These are phyloP conservation scores for Datisca glomerata DNA, from an alignment of 306 rosid species.

Conservation along the genomic window DNA sequence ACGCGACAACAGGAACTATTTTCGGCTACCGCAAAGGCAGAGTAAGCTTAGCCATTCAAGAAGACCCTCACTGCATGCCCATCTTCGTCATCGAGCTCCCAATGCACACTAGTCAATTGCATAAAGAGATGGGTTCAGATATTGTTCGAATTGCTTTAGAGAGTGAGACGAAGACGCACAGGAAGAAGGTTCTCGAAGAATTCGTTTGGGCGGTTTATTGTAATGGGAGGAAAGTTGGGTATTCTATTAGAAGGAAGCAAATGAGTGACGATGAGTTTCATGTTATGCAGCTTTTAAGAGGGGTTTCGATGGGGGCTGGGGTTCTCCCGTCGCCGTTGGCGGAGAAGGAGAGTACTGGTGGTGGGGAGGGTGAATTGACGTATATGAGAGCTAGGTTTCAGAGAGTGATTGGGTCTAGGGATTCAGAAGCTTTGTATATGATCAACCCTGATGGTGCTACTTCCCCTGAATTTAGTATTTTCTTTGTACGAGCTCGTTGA, in stretches of 20 bases:
- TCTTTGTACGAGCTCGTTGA: conserved; percentile 67
- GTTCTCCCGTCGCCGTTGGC: conserved; percentile 51
- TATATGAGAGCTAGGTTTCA: conserved; percentile 83
- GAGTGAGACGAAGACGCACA: conserved; percentile 69
- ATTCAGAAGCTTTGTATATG: conserved; percentile 81
- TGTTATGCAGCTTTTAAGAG: conserved; percentile 84
- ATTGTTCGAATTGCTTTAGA: conserved; percentile 77
- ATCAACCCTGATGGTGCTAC: conserved; percentile 77
- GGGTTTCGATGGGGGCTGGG: conserved; percentile 98
- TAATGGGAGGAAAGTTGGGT: conserved; percentile 82
- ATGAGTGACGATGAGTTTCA: conserved; percentile 80
- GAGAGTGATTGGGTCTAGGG: conserved; percentile 78
- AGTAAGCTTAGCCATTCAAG: conserved; percentile 79
- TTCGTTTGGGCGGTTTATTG: conserved; percentile 89
- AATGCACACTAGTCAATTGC: conserved; percentile 47
- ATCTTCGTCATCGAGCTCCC: conserved; percentile 75
- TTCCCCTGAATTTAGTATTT: conserved; percentile 79
- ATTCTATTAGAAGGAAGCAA: conserved; percentile 61
- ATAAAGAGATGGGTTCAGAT: conserved; percentile 85
- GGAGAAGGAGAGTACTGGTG: conserved; percentile 32
- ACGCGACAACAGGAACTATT: conserved; percentile 77
- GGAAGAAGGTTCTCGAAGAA: conserved; percentile 77
- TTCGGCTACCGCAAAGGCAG: conserved; percentile 84
- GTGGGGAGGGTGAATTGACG: conserved; percentile 64
- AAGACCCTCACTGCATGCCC: conserved; percentile 84